Percentiles rank a stretch among this genome's conserved stretches.
Evolutionary conservation across 2,329 filamentous ascomycete genomes (phyloP).

Genomic region (Fusarium sp.): DNA sequence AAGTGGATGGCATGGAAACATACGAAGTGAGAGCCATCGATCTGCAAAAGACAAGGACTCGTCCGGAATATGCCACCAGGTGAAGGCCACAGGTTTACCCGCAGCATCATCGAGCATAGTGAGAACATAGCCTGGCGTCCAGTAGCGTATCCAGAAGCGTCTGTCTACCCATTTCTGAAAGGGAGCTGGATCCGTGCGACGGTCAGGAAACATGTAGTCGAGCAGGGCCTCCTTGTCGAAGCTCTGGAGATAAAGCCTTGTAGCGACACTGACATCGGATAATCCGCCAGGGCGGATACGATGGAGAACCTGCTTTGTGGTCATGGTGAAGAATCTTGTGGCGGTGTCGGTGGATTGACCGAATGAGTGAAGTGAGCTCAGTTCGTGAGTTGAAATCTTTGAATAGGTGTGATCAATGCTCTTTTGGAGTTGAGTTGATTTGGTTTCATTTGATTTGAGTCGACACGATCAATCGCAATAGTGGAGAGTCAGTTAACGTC

Average conservation of each 20-base stretch:
- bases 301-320: constrained; percentile 29
- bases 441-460: not conserved
- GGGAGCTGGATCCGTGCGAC: constrained; percentile 36
- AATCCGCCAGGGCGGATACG: constrained; percentile 49
- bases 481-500: not conserved
- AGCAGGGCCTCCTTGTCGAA: constrained; percentile 49
- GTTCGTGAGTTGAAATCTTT: not conserved
- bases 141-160: constrained; percentile 50
- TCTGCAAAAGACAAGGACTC: constrained; percentile 45
- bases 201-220: constrained; percentile 50
- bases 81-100: constrained; percentile 46
- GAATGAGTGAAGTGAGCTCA: not conserved
- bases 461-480: not conserved
- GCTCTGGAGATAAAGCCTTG: constrained; percentile 47
- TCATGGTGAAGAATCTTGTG: constrained; percentile 18
- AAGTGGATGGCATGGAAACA: constrained; percentile 23
- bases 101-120: constrained; percentile 42
- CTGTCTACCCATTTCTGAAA: constrained; percentile 41
- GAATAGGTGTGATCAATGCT: not conserved
- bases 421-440: not conserved
- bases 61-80: constrained; percentile 51
- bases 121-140: constrained; percentile 50
- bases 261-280: constrained; percentile 46
- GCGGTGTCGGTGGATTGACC: not conserved
- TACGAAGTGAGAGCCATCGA: constrained; percentile 50